These are phyloP conservation scores for Fibroporia radiculosa DNA, from an alignment of 768 basidiomycete species.

Conservation along the genomic window DNA sequence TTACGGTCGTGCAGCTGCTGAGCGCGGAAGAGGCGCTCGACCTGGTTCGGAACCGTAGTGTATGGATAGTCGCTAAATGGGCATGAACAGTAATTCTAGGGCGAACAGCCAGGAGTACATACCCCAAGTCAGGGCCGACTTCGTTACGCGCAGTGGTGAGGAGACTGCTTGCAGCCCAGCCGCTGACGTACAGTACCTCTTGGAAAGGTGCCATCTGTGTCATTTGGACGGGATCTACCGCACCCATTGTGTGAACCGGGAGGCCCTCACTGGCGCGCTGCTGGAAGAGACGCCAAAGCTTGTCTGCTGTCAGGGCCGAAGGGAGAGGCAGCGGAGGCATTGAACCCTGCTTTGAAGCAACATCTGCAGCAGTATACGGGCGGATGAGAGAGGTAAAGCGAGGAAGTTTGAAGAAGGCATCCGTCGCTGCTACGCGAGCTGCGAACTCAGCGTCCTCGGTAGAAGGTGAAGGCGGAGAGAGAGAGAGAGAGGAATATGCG, in stretches of 20 bases:
- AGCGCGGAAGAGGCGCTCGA: conserved; percentile 84
- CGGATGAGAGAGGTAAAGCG: conserved; percentile 69
- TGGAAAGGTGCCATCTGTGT: conserved; percentile 87
- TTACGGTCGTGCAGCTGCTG: conserved; percentile 92
- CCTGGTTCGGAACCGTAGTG: conserved; percentile 94
- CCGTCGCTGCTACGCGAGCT: conserved; percentile 53
- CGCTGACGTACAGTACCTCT: conserved; percentile 86
- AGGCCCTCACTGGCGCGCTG: conserved; percentile 52
- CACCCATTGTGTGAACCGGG: conserved; percentile 88
- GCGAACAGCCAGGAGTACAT: conserved; percentile 9
- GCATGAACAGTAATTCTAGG: background rate
- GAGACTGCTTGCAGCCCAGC: conserved; percentile 84
- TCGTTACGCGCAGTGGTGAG: conserved; percentile 88
- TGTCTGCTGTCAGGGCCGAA: conserved; percentile 75
- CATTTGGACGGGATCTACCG: conserved; percentile 91
- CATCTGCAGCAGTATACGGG: conserved; percentile 71
- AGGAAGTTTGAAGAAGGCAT: conserved; percentile 66
- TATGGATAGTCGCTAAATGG: conserved; percentile 83
- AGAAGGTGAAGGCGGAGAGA: conserved; percentile 48
- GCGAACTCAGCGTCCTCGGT: conserved; percentile 55
- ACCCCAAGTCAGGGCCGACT: conserved; percentile 89
- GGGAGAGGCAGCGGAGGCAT: conserved; percentile 72
- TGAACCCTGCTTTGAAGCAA: conserved; percentile 86
- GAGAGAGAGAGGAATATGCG: conserved; percentile 31
- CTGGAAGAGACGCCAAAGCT: conserved; percentile 65